These are phyloP conservation scores for Chaetomium strumarium DNA, from an alignment of 2,329 filamentous ascomycete genomes.

Conservation along the genomic window DNA sequence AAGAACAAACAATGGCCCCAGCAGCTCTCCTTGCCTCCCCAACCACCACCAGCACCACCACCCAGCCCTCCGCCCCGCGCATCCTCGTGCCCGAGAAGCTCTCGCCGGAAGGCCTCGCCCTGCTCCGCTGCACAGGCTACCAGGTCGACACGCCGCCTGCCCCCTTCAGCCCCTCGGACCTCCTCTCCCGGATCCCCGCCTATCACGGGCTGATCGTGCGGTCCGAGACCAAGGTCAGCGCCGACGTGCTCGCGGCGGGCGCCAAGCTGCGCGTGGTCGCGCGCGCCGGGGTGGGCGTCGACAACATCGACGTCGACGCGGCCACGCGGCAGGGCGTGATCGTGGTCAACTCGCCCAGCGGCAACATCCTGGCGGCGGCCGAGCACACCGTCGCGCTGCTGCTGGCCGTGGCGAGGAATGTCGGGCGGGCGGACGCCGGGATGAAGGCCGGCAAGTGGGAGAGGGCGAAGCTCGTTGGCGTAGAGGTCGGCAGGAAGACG, in stretches of 20 bases:
- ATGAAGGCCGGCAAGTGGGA: conserved; percentile 72
- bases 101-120: conserved; percentile 67
- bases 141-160: conserved; percentile 62
- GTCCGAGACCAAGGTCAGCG: conserved; percentile 75
- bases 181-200: conserved; percentile 57
- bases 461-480: conserved; percentile 64
- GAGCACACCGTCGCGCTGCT: conserved; percentile 72
- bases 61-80: conserved; percentile 28
- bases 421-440: conserved; percentile 63
- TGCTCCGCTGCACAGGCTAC: conserved; percentile 56
- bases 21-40: conserved; percentile 25
- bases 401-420: conserved; percentile 67
- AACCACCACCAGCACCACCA: conserved; percentile 10
- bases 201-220: conserved; percentile 76
- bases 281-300: conserved; percentile 73
- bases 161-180: conserved; percentile 55
- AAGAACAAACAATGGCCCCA: conserved; percentile 29
- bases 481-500: conserved; percentile 72
- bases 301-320: conserved; percentile 71
- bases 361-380: conserved; percentile 75
- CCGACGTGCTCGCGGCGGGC: conserved; percentile 58
- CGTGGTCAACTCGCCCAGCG: conserved; percentile 72
- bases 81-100: conserved; percentile 76
- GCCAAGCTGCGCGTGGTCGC: conserved; percentile 71
- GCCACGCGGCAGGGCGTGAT: conserved; percentile 70